Conservation (phyloP, 106 monocot genomes). For the Acorus gramineus region DNA sequence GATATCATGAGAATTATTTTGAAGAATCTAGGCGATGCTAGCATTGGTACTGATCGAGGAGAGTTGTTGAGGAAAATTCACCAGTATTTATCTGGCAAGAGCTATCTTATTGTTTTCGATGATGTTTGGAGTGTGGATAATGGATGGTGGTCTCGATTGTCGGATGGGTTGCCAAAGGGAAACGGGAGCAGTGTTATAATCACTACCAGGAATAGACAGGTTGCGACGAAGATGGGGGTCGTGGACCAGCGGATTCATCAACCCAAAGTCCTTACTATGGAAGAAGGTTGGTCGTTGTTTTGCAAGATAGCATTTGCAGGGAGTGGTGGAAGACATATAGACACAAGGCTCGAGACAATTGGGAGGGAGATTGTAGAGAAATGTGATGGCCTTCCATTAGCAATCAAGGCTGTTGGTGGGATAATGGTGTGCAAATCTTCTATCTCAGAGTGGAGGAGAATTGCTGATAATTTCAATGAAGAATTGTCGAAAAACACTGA, state of each 20-base stretch:
- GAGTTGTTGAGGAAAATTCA: background rate
- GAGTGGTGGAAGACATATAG: too few relatives aligned
- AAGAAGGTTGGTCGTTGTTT: conserved; percentile 1
- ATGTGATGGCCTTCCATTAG: conserved; percentile 7
- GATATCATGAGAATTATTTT: conserved; percentile 4
- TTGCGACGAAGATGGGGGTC: background rate
- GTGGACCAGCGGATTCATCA: background rate
- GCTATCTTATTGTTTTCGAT: background rate
- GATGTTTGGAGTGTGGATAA: background rate
- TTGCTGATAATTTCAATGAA: background rate
- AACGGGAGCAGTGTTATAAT: background rate
- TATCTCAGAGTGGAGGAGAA: background rate
- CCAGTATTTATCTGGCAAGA: background rate
- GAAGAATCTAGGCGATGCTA: background rate
- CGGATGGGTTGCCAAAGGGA: background rate
- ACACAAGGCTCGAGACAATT: background rate
- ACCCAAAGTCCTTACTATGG: background rate
- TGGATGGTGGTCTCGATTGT: background rate
- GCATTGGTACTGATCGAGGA: background rate
- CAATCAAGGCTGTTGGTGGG: background rate
- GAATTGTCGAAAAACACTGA: background rate
- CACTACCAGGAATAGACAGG: background rate
- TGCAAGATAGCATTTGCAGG: background rate
- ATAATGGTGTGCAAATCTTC: background rate
- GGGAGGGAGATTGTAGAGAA: background rate